Evolutionary conservation across 768 basidiomycete genomes (phyloP), one percentile per base, ranked within the genome.

Genomic region (Kockovaella imperatae): DNA sequence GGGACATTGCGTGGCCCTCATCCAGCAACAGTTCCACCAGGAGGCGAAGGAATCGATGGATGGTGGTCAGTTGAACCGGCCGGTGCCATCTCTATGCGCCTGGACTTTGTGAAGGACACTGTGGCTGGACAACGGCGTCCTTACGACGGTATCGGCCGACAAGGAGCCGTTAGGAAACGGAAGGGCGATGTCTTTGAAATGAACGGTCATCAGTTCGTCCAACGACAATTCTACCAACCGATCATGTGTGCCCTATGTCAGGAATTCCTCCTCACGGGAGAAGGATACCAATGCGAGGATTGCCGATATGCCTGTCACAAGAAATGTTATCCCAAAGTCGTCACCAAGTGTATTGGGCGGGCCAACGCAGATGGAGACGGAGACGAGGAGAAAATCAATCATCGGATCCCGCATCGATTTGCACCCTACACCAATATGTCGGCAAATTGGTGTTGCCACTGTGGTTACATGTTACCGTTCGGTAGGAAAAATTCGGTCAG

Each of bases 371-470:
- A 88, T 43, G 66, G 70, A 58, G 87, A 96, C 59, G 87, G 82
- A 42, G 95, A 99, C 72, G 93, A 86, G 72, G 93, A 97, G 72
- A 93, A 95, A 74, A 90, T 97, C 71, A 97, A 99, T 63, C 95
- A 99, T 73, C 86, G 95, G 44, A 97, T 99, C 61, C 95, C 95
- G 45, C 95, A 99, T 73, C 84, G 95, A 18, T 99, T 99, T 75
- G 88, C 91, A 60, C 83, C 91, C 15, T 80, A 95, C 62, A 96
- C 90, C 53, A 97, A 95, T 72, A 83, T 97, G 47, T 87, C 89
- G 35, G 87, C 95, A 15, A 96, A 93, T 65, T 99, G 95, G 95
- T 99, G 95, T 72, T 99, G 95, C 70, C 95, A 99, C 71, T 99
- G 95, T 69, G 95, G 95, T 54, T 95, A 91, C 65, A 91, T 99